Evolutionary conservation across 306 rosid species (phyloP), one percentile per base, ranked within the genome.

Genomic region (Fagus sylvatica): DNA sequence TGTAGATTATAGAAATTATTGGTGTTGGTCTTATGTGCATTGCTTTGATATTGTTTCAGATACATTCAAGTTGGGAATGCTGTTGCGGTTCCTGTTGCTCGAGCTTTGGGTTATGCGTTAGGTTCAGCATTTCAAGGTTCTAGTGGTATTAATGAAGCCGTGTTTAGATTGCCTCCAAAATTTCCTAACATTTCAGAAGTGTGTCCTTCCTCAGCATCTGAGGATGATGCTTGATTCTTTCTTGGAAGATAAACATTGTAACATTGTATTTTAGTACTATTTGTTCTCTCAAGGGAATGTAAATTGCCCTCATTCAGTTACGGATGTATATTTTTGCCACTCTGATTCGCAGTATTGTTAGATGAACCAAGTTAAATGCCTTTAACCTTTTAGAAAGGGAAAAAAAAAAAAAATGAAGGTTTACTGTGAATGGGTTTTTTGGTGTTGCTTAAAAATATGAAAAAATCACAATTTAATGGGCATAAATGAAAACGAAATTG

Each of bases 31-130:
- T 12, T 61, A 61, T 12, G 40, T 4, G 41, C 36, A 15, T 49
- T 72, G 6, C 13, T 49, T 41, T 41, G 19, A 10, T 80, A 15
- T 56, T 74, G 19, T 73, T 80, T 65, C 67, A 94, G 98, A 80
- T 94, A 94, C 71, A 88, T 85, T 16, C 98, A 94, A 83, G 93
- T 92, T 37, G 98, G 98, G 8, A 94, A 94, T 77, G 98, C 98
- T 0, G 98, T 94, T 2, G 97, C 98, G 1, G 91, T 94, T 54
- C 98, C 97, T 0, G 98, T 92, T 1, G 90, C 93, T 3, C 76
- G 93, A 46, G 96, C 91, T 1, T 74, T 94, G 19, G 98, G 98
- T 9, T 92, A 88, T 62, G 73, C 93, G 0, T 81, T 94, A 4
- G 98, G 93, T 1, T 80, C 78, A 62, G 94, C 98, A 22, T 72